These are phyloP conservation scores for Escallonia herrerae DNA, from an alignment of 129 eudicot species.

Conservation along the genomic window DNA sequence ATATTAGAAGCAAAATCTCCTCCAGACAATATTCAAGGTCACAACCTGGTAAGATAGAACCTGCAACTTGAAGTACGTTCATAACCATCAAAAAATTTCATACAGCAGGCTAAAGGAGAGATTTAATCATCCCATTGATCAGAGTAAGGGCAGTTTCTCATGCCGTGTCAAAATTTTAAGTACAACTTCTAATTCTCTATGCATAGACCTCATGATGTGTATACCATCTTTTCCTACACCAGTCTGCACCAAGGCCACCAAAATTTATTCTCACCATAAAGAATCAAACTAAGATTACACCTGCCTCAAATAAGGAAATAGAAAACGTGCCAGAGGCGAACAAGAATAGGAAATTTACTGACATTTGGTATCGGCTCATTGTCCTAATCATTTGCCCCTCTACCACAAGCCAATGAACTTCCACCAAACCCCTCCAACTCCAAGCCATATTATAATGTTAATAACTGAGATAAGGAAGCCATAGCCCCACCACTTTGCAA, in stretches of 20 bases:
- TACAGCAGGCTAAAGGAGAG: too few relatives aligned
- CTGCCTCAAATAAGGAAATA: constrained; percentile 21
- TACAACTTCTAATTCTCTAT: neutral
- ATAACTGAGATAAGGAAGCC: constrained; percentile 82
- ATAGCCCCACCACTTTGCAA: constrained; percentile 95
- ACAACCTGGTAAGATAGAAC: too few relatives aligned
- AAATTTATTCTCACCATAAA: constrained; percentile 34
- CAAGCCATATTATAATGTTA: constrained; percentile 92
- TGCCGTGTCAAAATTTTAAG: neutral
- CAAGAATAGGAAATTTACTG: neutral
- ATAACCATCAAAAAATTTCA: too few relatives aligned
- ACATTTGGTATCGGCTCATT: constrained; percentile 22
- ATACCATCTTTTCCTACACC: constrained; percentile 22
- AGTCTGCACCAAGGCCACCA: constrained; percentile 20
- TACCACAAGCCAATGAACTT: constrained; percentile 90
- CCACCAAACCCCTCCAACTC: constrained; percentile 99
- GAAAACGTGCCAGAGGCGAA: constrained; percentile 18
- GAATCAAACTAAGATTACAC: constrained; percentile 25
- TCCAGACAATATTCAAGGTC: too few relatives aligned
- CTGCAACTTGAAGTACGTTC: too few relatives aligned
- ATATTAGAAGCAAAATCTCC: too few relatives aligned
- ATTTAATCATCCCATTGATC: too few relatives aligned
- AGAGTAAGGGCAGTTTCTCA: too few relatives aligned
- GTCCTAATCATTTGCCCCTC: neutral
- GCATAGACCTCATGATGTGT: constrained; percentile 5